Conservation (phyloP, 1,139 yeast genomes). For the Candida freyschussii region DNA sequence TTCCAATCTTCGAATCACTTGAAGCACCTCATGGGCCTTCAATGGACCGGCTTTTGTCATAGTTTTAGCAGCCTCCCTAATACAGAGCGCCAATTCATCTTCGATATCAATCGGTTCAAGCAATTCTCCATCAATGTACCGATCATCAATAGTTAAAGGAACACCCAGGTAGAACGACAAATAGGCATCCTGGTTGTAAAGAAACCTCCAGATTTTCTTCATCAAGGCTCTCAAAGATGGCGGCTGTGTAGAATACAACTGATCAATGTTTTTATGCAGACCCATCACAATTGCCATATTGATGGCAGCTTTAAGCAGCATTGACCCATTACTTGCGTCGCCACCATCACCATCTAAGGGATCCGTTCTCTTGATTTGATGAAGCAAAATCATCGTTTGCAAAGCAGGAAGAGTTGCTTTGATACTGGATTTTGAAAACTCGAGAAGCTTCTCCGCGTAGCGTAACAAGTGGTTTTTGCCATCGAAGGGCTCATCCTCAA, state of each 20-base stretch:
- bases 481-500: constrained; percentile 9
- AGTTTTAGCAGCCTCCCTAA: constrained; percentile 12
- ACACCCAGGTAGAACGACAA: constrained; percentile 28
- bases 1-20: constrained; percentile 15
- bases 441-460: constrained; percentile 18
- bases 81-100: constrained; percentile 6
- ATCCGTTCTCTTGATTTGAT: constrained; percentile 19
- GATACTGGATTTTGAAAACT: constrained; percentile 15
- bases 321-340: constrained; percentile 23
- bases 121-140: constrained; percentile 10
- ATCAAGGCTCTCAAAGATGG: constrained; percentile 21
- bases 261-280: constrained; percentile 26
- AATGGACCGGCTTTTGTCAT: constrained; percentile 7
- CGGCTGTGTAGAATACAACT: constrained; percentile 21
- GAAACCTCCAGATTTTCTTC: constrained; percentile 27
- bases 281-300: constrained; percentile 28
- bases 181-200: constrained; percentile 27
- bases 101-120: neutral
- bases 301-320: constrained; percentile 23
- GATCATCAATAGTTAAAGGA: constrained; percentile 24
- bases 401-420: constrained; percentile 20
- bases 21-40: constrained; percentile 11
- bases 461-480: constrained; percentile 16
- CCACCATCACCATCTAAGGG: constrained; percentile 27
- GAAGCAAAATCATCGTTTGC: constrained; percentile 26